Evolutionary conservation across 1,284 basidiomycete species (phyloP).

Genomic region (Cryptococcus depauperatus): DNA sequence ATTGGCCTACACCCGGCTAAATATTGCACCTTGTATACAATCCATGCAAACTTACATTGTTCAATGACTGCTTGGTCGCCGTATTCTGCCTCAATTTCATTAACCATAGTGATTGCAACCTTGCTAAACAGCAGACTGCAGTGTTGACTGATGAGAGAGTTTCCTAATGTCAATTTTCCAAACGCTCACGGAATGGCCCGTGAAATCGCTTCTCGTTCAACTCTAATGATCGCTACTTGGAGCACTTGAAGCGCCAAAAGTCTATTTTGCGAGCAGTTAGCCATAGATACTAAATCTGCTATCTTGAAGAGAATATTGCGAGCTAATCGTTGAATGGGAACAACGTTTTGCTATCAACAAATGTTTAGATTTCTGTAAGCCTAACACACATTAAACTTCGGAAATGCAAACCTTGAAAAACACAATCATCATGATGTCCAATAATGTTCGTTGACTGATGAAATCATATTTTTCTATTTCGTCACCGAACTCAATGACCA

Average conservation of each 20-base stretch:
- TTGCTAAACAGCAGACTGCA: constrained; percentile 16
- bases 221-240: constrained; percentile 22
- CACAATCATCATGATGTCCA: constrained; percentile 32
- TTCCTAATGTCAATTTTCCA: too few relatives aligned
- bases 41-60: constrained; percentile 6
- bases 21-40: not conserved
- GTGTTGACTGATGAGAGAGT: not conserved
- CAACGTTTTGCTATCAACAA: constrained; percentile 25
- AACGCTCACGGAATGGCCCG: constrained; percentile 25
- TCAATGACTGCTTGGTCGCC: constrained; percentile 14
- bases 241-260: constrained; percentile 29
- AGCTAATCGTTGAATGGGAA: constrained; percentile 27
- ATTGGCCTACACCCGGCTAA: constrained; percentile 6
- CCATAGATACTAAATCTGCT: constrained; percentile 20
- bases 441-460: constrained; percentile 22
- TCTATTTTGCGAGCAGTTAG: constrained; percentile 24
- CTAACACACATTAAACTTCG: not conserved
- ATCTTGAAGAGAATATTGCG: constrained; percentile 23
- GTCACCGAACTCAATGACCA: constrained; percentile 26
- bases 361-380: constrained; percentile 1
- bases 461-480: constrained; percentile 22
- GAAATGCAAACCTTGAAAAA: constrained; percentile 32
- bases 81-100: constrained; percentile 14
- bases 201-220: constrained; percentile 23
- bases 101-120: constrained; percentile 19